Evolutionary conservation across 2,329 filamentous ascomycete species (phyloP).

Genomic region (Penicillium sclerotiorum): DNA sequence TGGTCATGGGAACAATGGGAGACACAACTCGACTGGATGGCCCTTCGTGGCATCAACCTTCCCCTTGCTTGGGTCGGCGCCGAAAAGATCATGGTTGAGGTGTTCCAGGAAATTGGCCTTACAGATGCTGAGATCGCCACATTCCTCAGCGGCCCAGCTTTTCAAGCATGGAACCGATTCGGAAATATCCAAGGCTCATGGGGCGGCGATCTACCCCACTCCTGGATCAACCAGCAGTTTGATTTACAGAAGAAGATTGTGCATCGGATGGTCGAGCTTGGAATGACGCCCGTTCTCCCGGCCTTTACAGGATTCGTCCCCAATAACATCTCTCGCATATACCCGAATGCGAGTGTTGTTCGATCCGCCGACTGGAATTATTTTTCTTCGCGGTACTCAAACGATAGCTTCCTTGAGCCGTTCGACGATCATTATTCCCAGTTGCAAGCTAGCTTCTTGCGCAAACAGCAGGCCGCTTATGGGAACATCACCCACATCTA

Average conservation of each 20-base stretch:
- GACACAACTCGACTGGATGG: slow-evolving; percentile 56
- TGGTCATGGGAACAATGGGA: slow-evolving; percentile 60
- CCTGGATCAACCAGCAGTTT: slow-evolving; percentile 54
- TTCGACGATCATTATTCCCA: slow-evolving; percentile 47
- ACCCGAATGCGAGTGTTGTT: slow-evolving; percentile 48
- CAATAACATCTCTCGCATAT: slow-evolving; percentile 41
- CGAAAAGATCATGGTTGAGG: slow-evolving; percentile 54
- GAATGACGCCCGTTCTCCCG: slow-evolving; percentile 56
- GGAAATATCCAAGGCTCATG: slow-evolving; percentile 58
- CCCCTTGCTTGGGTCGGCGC: slow-evolving; percentile 56
- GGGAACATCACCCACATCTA: slow-evolving; percentile 55
- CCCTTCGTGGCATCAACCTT: slow-evolving; percentile 55
- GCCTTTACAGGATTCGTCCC: slow-evolving; percentile 57
- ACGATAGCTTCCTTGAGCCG: slow-evolving; percentile 54
- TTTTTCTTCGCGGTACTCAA: slow-evolving; percentile 47
- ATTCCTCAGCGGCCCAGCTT: slow-evolving; percentile 56
- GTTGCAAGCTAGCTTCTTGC: slow-evolving; percentile 51
- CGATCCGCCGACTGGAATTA: slow-evolving; percentile 49
- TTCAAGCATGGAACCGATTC: slow-evolving; percentile 58
- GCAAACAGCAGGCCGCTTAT: slow-evolving; percentile 50
- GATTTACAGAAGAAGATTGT: slow-evolving; percentile 54
- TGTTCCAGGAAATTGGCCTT: slow-evolving; percentile 52
- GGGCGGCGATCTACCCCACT: slow-evolving; percentile 47
- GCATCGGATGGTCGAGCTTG: slow-evolving; percentile 54
- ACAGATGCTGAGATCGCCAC: slow-evolving; percentile 47